Percentiles rank a stretch among this genome's conserved stretches.
phyloP scores from a whole-genome alignment of 352 stramenopile genomes.

The Phytophthora niederhauseri region DNA sequence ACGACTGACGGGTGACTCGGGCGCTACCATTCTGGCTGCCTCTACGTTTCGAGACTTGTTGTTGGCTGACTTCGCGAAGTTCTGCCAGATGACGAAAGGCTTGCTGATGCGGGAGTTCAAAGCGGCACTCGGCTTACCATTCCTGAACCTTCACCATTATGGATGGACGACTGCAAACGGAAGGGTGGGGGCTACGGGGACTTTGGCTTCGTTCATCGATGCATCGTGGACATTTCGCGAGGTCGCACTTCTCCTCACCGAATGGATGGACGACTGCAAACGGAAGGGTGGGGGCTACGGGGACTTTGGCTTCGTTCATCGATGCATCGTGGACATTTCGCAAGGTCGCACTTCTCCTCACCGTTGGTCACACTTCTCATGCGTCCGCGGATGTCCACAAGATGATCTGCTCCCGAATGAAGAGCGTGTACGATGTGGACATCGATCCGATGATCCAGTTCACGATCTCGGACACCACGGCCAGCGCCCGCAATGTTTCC shows the following conservation, averaged over 20 bases:
- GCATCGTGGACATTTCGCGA: not conserved
- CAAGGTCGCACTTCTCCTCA: slow-evolving; percentile 12
- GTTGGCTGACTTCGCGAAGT: not conserved
- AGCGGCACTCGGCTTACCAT: not conserved
- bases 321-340: not conserved
- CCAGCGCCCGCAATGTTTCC: slow-evolving; percentile 3
- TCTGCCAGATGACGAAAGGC: not conserved
- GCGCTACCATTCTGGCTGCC: not conserved
- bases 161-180: slow-evolving; percentile 1
- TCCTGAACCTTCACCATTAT: slow-evolving; percentile 14
- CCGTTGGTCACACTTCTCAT: slow-evolving; percentile 6
- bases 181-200: slow-evolving; percentile 2
- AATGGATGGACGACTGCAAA: slow-evolving; percentile 6
- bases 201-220: slow-evolving; percentile 10
- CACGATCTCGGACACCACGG: not conserved
- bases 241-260: slow-evolving; percentile 12
- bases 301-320: slow-evolving; percentile 8
- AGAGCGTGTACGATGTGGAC: not conserved
- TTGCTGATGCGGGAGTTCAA: slow-evolving; percentile 10
- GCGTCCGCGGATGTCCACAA: slow-evolving; percentile 2
- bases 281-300: not conserved
- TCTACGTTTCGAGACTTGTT: slow-evolving; percentile 12
- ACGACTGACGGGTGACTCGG: not conserved
- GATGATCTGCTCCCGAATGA: slow-evolving; percentile 4
- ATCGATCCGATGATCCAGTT: slow-evolving; percentile 7